phyloP scores from a whole-genome alignment of 495 filamentous ascomycete species.

The Annulohypoxylon nitens region DNA sequence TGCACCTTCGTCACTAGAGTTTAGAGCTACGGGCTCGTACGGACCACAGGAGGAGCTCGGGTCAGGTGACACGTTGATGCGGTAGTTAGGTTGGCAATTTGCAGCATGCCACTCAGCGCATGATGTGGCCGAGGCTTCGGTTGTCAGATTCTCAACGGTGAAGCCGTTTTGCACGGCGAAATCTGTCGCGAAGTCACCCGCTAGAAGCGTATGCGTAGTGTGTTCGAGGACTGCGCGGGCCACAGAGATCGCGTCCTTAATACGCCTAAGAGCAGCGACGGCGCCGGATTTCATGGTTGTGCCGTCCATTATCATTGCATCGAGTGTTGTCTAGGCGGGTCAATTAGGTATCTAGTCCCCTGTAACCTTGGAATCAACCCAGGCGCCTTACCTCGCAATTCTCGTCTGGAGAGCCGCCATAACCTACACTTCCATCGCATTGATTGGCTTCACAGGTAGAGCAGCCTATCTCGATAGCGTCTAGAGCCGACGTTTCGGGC shows the following conservation, averaged over 20 bases:
- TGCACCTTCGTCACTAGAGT: background rate
- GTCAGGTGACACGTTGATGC: conserved; percentile 56
- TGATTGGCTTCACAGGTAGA: conserved; percentile 60
- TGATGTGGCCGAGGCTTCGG: conserved; percentile 47
- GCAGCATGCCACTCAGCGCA: conserved; percentile 56
- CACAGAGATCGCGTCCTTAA: conserved; percentile 59
- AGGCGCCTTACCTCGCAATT: conserved; percentile 53
- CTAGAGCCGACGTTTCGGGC: conserved; percentile 52
- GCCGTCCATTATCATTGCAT: conserved; percentile 63
- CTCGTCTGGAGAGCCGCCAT: conserved; percentile 63
- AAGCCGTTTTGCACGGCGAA: conserved; percentile 63
- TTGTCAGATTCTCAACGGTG: conserved; percentile 55
- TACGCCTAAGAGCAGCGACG: conserved; percentile 59
- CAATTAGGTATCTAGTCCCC: conserved; percentile 3
- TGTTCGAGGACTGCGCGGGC: conserved; percentile 61
- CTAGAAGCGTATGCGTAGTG: conserved; percentile 61
- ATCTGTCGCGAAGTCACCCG: conserved; percentile 60
- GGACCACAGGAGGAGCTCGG: conserved; percentile 56
- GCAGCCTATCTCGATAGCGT: conserved; percentile 61
- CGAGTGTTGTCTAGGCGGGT: conserved; percentile 56
- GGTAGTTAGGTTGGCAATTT: conserved; percentile 58
- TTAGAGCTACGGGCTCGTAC: conserved; percentile 48
- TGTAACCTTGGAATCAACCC: background rate
- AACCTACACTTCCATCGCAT: conserved; percentile 63
- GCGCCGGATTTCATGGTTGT: conserved; percentile 60